phyloP scores from a whole-genome alignment of 495 filamentous ascomycete species.

The Neurospora sp. region DNA sequence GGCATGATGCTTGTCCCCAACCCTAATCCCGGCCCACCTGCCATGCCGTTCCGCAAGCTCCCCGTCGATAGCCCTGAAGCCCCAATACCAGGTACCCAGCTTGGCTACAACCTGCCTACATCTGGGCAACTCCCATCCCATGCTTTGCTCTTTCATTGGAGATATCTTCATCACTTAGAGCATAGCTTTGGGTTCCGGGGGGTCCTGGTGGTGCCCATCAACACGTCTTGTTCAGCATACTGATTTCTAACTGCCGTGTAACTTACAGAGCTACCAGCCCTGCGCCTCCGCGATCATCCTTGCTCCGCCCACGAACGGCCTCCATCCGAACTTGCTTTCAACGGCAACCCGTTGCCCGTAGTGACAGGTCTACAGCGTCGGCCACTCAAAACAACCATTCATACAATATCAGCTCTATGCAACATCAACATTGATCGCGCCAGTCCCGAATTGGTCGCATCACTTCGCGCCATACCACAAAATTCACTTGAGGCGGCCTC shows the following conservation, averaged over 20 bases:
- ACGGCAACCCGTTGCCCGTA: not conserved
- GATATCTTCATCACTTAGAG: not conserved
- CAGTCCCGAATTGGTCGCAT: not conserved
- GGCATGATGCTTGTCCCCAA: not conserved
- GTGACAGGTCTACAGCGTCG: not conserved
- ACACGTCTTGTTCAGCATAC: not conserved
- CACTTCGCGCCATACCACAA: not conserved
- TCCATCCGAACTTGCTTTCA: slow-evolving; percentile 5
- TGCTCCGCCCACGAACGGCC: slow-evolving; percentile 4
- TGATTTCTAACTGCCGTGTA: slow-evolving; percentile 15
- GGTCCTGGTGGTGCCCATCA: not conserved
- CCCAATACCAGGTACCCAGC: not conserved
- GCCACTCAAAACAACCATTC: not conserved
- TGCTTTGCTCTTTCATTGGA: not conserved
- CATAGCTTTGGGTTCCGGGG: not conserved
- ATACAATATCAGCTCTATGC: not conserved
- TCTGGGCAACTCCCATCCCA: not conserved
- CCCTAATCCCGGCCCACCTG: not conserved
- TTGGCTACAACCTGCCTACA: not conserved
- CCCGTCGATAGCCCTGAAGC: not conserved
- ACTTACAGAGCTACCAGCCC: slow-evolving; percentile 6
- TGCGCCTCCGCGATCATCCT: slow-evolving; percentile 8
- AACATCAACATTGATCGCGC: not conserved
- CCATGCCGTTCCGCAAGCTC: not conserved
- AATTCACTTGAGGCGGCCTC: not conserved